phyloP scores from a whole-genome alignment of 108 stramenopile species.

The Nitzschia sp. region DNA sequence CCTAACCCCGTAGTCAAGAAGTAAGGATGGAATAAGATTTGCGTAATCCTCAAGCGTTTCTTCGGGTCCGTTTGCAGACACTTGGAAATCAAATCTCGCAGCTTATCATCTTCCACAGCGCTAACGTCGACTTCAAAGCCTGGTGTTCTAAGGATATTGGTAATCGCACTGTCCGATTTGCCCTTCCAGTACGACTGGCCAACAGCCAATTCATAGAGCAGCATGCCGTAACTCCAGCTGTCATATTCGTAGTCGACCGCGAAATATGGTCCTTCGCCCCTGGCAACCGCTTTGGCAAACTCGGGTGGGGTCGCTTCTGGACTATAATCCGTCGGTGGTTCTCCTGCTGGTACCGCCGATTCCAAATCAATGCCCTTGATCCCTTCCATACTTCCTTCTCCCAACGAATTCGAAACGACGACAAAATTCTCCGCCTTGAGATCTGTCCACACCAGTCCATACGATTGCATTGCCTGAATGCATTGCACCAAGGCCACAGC shows the following conservation, averaged over 20 bases:
- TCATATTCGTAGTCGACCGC: constrained; percentile 77
- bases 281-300: constrained; percentile 71
- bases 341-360: constrained; percentile 61
- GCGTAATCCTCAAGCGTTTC: constrained; percentile 62
- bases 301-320: constrained; percentile 91
- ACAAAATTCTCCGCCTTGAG: constrained; percentile 89
- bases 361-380: constrained; percentile 86
- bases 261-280: constrained; percentile 65
- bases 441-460: constrained; percentile 85
- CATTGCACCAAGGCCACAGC: constrained; percentile 56
- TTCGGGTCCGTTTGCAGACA: constrained; percentile 65
- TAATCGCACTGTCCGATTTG: constrained; percentile 41
- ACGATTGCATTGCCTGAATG: constrained; percentile 64
- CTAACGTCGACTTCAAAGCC: constrained; percentile 20
- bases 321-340: constrained; percentile 81
- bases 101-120: constrained; percentile 38
- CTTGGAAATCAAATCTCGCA: constrained; percentile 67
- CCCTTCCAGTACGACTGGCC: constrained; percentile 73
- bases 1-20: constrained; percentile 54
- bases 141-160: constrained; percentile 44
- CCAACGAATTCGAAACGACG: constrained; percentile 28
- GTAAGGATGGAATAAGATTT: constrained; percentile 80
- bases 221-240: constrained; percentile 80
- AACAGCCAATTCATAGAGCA: constrained; percentile 80
- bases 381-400: constrained; percentile 4